Base-by-base conservation (phyloP, 192 early-diverging fungal species). In the Paraglomus brasilianum region DNA sequence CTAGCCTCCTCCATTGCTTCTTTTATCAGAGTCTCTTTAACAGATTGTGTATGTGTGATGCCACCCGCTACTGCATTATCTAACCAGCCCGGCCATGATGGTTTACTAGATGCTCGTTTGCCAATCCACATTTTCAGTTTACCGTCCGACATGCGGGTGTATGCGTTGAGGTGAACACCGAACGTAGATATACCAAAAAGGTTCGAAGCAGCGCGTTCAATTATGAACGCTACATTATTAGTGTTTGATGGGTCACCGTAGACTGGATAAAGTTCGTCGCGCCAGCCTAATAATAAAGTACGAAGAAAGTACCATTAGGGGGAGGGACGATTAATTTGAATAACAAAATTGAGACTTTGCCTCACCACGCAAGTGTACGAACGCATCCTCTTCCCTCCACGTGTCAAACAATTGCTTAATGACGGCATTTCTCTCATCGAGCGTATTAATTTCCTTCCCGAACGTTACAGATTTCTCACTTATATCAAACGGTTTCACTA, bases 1-100 rank as follows among this genome's bases (percentile, higher is more conserved):
- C 85, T 85, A 7, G 89, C 95, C 71, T 99, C 97, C 77, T 99
- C 97, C 47, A 82, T 80, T 71, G 90, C 93, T 70, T 99, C 97
- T 76, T 94, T 94, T 40, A 93, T 65, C 19, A 93, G 81, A 6
- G 88, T 88, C 17, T 87, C 88, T 24, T 76, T 58, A 0, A 88
- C 82, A 19, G 83, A 84, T 15, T 81, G 66, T 11, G 75, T 77
- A 61, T 85, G 80, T 2, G 88, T 73, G 57, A 98, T 88, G 5
- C 95, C 95, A 41, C 92, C 92, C 1, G 90, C 92, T 5, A 87
- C 85, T 72, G 83, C 81, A 59, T 93, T 90, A 72, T 92, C 91
- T 38, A 92, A 70, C 73, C 87, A 82, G 0, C 92, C 92, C 1
- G 97, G 93, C 81, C 89, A 97, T 7, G 93, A 97, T 24, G 83